These are phyloP conservation scores for Candida chauliodis DNA, from an alignment of 805 yeast species.

Conservation along the genomic window DNA sequence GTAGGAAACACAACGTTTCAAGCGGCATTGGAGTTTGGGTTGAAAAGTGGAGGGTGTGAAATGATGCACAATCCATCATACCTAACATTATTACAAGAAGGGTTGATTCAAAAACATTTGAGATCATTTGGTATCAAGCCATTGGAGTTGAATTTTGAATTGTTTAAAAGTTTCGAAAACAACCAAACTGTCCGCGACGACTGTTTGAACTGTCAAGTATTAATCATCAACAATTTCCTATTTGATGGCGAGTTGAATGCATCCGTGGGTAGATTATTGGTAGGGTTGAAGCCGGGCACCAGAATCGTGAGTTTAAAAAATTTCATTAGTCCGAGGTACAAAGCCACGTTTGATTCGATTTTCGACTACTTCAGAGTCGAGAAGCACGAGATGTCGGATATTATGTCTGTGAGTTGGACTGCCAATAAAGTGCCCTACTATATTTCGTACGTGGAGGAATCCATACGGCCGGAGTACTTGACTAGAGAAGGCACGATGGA, in stretches of 20 bases:
- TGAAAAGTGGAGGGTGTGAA: conserved; percentile 83
- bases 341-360: conserved; percentile 55
- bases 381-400: conserved; percentile 55
- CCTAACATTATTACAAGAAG: conserved; percentile 57
- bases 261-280: conserved; percentile 61
- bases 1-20: conserved; percentile 91
- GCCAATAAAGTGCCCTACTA: conserved; percentile 77
- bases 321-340: conserved; percentile 72
- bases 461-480: conserved; percentile 33
- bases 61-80: conserved; percentile 79
- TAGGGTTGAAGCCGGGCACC: conserved; percentile 66
- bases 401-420: conserved; percentile 87
- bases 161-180: conserved; percentile 68
- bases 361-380: conserved; percentile 64
- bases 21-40: conserved; percentile 84
- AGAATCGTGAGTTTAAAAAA: conserved; percentile 77
- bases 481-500: conserved; percentile 5
- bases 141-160: conserved; percentile 55
- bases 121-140: conserved; percentile 60
- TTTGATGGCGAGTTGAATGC: conserved; percentile 74
- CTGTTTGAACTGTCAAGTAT: conserved; percentile 62
- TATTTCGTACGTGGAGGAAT: conserved; percentile 61
- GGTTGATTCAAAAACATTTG: conserved; percentile 57
- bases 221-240: conserved; percentile 78
- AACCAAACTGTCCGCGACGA: conserved; percentile 53